phyloP scores from a whole-genome alignment of 2,329 filamentous ascomycete species.

The Rasamsonia emersonii region DNA sequence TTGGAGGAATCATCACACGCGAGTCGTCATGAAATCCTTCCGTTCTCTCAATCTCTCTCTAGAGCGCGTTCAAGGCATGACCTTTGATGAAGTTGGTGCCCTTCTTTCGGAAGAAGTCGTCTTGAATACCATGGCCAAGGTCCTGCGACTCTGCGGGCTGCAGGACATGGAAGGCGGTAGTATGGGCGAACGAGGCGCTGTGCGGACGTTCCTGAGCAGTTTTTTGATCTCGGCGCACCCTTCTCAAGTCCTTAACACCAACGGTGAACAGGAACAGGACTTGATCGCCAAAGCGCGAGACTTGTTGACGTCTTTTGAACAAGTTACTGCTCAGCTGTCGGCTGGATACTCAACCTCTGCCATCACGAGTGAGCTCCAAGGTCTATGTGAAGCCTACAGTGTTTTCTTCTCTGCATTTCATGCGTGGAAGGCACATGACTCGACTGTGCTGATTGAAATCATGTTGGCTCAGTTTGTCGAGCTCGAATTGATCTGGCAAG shows the following conservation, averaged over 20 bases:
- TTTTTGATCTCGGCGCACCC: conserved; percentile 57
- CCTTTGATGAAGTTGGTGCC: conserved; percentile 51
- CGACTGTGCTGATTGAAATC: conserved; percentile 53
- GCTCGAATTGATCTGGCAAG: conserved; percentile 59
- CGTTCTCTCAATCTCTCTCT: conserved; percentile 44
- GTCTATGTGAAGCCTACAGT: conserved; percentile 48
- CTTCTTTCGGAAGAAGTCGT: conserved; percentile 48
- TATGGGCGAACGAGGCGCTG: conserved; percentile 42
- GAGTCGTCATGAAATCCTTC: conserved; percentile 44
- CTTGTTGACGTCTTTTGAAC: conserved; percentile 49
- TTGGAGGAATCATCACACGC: conserved; percentile 46
- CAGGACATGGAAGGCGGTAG: conserved; percentile 43
- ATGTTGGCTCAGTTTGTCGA: conserved; percentile 61
- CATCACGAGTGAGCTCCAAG: conserved; percentile 40
- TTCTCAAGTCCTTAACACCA: conserved; percentile 50
- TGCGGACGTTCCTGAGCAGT: conserved; percentile 54
- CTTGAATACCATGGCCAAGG: conserved; percentile 44
- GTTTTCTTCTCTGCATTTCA: conserved; percentile 55
- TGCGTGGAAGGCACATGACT: conserved; percentile 58
- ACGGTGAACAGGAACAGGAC: conserved; percentile 55
- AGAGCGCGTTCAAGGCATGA: conserved; percentile 42
- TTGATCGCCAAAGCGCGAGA: conserved; percentile 53
- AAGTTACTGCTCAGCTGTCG: conserved; percentile 42
- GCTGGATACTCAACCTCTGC: conserved; percentile 30
- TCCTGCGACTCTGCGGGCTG: conserved; percentile 50